Percentiles rank a stretch among this genome's conserved stretches.
Conservation (phyloP, 2,329 filamentous ascomycete genomes). For the Neurospora crassa region DNA sequence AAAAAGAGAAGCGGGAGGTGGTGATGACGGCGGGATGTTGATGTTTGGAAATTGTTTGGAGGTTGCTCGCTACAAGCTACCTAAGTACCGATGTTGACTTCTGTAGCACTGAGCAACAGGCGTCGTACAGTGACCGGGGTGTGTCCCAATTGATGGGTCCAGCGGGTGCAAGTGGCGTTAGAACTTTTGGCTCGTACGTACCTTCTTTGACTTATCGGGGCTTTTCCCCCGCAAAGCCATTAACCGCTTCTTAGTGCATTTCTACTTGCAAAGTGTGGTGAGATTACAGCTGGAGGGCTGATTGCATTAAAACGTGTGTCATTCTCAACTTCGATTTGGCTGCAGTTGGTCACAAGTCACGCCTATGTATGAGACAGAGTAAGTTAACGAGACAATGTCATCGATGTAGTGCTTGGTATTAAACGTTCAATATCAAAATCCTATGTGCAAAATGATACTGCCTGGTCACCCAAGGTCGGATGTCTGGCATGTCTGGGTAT, state of each 20-base stretch:
- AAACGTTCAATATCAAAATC: background rate
- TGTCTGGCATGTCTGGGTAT: background rate
- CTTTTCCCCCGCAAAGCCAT: background rate
- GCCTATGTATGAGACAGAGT: background rate
- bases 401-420: background rate
- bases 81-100: background rate
- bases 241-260: background rate
- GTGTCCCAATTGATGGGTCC: background rate
- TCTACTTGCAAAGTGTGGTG: background rate
- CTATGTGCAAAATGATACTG: background rate
- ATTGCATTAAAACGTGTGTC: background rate
- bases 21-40: background rate
- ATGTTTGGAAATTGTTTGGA: background rate
- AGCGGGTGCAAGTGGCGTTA: conserved; percentile 4
- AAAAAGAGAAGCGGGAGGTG: background rate
- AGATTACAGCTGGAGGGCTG: background rate
- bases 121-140: background rate
- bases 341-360: conserved; percentile 2
- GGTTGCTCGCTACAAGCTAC: background rate
- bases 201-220: conserved; percentile 8
- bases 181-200: conserved; percentile 7
- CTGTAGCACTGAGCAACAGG: background rate
- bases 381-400: background rate
- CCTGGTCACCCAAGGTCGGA: background rate
- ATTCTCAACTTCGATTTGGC: background rate